phyloP scores from a whole-genome alignment of 1,284 basidiomycete genomes.

The Meripilus lineatus region DNA sequence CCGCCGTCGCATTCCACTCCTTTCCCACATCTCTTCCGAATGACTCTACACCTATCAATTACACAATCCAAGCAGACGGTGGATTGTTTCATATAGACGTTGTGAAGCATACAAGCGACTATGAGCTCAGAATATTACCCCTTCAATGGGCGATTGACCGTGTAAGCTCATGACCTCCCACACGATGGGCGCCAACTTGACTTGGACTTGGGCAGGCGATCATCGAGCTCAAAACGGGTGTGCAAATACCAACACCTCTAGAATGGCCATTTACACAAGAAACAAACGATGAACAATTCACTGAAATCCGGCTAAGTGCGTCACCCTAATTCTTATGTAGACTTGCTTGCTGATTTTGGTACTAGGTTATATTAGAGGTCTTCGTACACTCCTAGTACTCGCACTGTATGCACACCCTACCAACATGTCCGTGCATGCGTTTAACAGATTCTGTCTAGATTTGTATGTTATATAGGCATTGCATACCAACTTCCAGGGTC shows the following conservation, averaged over 20 bases:
- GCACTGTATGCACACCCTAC: conserved; percentile 39
- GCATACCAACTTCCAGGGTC: conserved; percentile 70
- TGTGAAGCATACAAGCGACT: conserved; percentile 59
- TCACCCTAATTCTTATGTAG: conserved; percentile 3
- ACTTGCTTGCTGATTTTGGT: conserved; percentile 11
- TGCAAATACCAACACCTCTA: conserved; percentile 45
- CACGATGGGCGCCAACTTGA: conserved; percentile 1
- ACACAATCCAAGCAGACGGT: conserved; percentile 65
- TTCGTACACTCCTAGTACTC: conserved; percentile 58
- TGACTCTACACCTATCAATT: conserved; percentile 46
- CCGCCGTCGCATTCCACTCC: conserved; percentile 60
- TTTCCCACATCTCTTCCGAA: conserved; percentile 39
- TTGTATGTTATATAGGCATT: conserved; percentile 64
- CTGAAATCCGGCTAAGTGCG: conserved; percentile 51
- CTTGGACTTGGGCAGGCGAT: conserved; percentile 44
- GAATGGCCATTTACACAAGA: conserved; percentile 71
- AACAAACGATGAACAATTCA: conserved; percentile 58
- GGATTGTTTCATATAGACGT: conserved; percentile 67
- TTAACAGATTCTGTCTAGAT: conserved; percentile 32
- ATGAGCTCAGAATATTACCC: conserved; percentile 64
- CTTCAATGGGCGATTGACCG: conserved; percentile 76
- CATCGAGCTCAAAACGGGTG: conserved; percentile 59
- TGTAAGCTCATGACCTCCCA: conserved; percentile 28
- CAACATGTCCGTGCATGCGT: not conserved
- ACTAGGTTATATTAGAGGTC: conserved; percentile 55